phyloP scores from a whole-genome alignment of 345 rosid genomes.

The Stellera chamaejasme region DNA sequence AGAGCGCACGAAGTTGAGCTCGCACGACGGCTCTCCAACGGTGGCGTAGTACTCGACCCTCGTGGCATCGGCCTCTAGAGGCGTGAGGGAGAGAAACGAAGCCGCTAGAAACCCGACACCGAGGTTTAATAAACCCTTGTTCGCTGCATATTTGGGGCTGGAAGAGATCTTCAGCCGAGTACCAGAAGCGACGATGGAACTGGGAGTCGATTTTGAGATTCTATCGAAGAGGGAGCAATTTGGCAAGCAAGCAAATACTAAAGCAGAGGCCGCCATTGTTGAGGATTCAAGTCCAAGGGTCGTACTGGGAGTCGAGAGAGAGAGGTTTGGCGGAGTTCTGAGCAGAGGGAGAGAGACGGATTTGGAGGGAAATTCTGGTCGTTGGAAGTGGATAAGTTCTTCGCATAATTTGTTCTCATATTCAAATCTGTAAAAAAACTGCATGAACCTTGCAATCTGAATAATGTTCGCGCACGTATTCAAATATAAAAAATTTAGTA shows the following conservation, averaged over 20 bases:
- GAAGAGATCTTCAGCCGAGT: constrained; percentile 19
- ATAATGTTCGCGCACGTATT: too few relatives aligned
- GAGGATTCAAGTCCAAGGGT: not conserved
- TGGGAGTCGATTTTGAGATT: constrained; percentile 7
- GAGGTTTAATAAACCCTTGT: constrained; percentile 26
- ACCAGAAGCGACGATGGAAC: constrained; percentile 18
- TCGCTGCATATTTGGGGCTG: constrained; percentile 16
- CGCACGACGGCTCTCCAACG: constrained; percentile 71
- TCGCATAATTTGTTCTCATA: too few relatives aligned
- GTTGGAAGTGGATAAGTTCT: constrained; percentile 15
- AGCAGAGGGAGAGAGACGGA: constrained; percentile 1
- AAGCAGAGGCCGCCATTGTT: constrained; percentile 33
- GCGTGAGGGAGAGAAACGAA: constrained; percentile 48
- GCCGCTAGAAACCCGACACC: constrained; percentile 74
- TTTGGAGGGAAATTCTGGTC: constrained; percentile 10
- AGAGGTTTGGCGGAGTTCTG: constrained; percentile 2
- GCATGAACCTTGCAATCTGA: too few relatives aligned
- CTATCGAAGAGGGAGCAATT: constrained; percentile 12
- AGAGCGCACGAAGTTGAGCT: constrained; percentile 51
- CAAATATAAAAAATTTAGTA: too few relatives aligned
- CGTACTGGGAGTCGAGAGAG: not conserved
- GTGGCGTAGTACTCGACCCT: constrained; percentile 87
- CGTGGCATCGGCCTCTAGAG: constrained; percentile 76
- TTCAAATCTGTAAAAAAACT: too few relatives aligned
- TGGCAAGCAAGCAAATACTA: constrained; percentile 20